Evolutionary conservation across 2,329 filamentous ascomycete species (phyloP).

Genomic region (Paecilomyces niveus): DNA sequence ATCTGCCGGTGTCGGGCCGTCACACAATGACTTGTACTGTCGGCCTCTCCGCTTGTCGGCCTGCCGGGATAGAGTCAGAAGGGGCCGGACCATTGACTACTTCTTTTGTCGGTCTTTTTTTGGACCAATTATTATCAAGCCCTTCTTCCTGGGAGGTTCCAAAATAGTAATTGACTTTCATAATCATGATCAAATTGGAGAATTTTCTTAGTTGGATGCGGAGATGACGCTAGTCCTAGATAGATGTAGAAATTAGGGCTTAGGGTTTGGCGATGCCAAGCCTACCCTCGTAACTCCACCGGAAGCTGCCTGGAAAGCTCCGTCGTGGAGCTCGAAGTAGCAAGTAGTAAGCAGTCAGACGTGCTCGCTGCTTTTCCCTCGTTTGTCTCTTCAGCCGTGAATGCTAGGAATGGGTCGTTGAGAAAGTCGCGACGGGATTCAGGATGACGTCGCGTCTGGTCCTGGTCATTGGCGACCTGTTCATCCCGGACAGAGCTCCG

Average conservation of each 20-base stretch:
- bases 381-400: neutral
- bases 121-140: neutral
- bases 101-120: neutral
- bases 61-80: neutral
- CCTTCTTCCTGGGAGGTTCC: neutral
- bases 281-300: constrained; percentile 2
- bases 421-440: constrained; percentile 12
- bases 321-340: neutral
- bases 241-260: constrained; percentile 5
- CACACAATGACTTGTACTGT: neutral
- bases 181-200: neutral
- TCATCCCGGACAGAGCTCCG: constrained; percentile 86
- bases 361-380: constrained; percentile 1
- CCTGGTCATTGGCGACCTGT: constrained; percentile 84
- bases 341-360: neutral
- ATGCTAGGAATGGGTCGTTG: constrained; percentile 22
- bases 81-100: neutral
- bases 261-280: constrained; percentile 4
- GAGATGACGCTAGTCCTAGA: neutral
- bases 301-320: neutral
- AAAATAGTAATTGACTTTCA: neutral
- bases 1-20: neutral
- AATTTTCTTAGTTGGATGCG: neutral
- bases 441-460: constrained; percentile 77
- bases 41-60: neutral